Evolutionary conservation across 495 filamentous ascomycete species (phyloP), one percentile per base, ranked within the genome.

Genomic region (Neurospora discreta): DNA sequence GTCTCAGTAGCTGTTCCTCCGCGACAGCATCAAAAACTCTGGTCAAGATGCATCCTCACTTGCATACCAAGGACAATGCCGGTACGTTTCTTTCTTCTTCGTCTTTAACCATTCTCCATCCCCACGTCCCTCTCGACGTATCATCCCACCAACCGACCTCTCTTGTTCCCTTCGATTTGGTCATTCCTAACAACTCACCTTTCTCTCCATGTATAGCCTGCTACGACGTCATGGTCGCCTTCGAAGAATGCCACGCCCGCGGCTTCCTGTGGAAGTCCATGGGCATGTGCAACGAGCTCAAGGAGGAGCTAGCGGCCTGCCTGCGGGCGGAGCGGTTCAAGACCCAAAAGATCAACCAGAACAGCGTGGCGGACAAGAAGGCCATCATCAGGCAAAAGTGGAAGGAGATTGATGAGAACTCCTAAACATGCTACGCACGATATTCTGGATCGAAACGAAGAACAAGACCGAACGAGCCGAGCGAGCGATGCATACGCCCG

Each of bases 211-310:
- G 41, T 75, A 73, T 74, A 41, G 96, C 89, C 73, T 99, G 95
- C 87, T 92, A 94, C 81, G 93, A 94, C 74, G 87, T 98, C 76
- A 97, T 98, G 91, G 88, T 82, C 23, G 90, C 92, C 68, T 91
- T 99, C 72, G 95, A 98, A 70, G 93, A 97, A 85, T 99, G 95
- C 83, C 95, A 99, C 80, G 94, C 93, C 15, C 87, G 87, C 46
- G 95, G 95, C 38, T 98, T 98, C 84, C 78, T 98, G 10, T 92
- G 90, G 86, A 97, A 95, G 80, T 87, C 91, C 2, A 81, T 92
- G 52, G 95, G 95, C 58, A 93, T 90, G 85, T 99, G 95, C 89
- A 98, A 92, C 77, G 87, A 90, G 40, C 88, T 90, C 68, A 99
- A 99, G 81, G 81, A 85, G 38, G 82, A 92, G 33, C 91, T 99